Evolutionary conservation across 2,329 filamentous ascomycete species (phyloP).

Genomic region (Xylariaceae sp.): DNA sequence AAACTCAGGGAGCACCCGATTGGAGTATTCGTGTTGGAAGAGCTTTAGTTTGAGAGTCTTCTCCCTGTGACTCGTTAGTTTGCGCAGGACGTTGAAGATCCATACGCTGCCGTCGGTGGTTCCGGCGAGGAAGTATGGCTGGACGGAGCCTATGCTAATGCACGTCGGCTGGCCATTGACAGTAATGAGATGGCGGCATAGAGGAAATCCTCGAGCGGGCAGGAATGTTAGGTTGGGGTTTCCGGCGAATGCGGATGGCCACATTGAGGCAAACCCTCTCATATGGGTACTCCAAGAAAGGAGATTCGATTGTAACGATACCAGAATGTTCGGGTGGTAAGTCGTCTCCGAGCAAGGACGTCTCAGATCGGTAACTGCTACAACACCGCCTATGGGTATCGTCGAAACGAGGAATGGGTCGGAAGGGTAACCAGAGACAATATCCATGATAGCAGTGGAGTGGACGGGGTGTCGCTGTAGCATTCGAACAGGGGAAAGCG

Average conservation of each 20-base stretch:
- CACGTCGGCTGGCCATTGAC: conserved; percentile 47
- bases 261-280: conserved; percentile 48
- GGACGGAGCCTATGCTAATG: conserved; percentile 44
- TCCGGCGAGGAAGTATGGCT: conserved; percentile 51
- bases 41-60: conserved; percentile 41
- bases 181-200: conserved; percentile 48
- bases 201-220: conserved; percentile 48
- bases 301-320: conserved; percentile 49
- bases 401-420: conserved; percentile 52
- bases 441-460: conserved; percentile 48
- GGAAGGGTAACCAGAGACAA: conserved; percentile 52
- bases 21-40: conserved; percentile 51
- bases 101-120: conserved; percentile 50
- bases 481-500: conserved; percentile 44
- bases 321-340: conserved; percentile 46
- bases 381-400: conserved; percentile 48
- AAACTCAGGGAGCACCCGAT: conserved; percentile 19
- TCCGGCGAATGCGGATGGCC: conserved; percentile 48
- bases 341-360: conserved; percentile 49
- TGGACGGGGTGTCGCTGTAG: conserved; percentile 51
- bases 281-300: conserved; percentile 52
- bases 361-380: conserved; percentile 48
- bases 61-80: conserved; percentile 39
- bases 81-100: conserved; percentile 42
- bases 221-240: conserved; percentile 50